Conservation (phyloP, 2,329 filamentous ascomycete genomes). For the Aulographum hederae region DNA sequence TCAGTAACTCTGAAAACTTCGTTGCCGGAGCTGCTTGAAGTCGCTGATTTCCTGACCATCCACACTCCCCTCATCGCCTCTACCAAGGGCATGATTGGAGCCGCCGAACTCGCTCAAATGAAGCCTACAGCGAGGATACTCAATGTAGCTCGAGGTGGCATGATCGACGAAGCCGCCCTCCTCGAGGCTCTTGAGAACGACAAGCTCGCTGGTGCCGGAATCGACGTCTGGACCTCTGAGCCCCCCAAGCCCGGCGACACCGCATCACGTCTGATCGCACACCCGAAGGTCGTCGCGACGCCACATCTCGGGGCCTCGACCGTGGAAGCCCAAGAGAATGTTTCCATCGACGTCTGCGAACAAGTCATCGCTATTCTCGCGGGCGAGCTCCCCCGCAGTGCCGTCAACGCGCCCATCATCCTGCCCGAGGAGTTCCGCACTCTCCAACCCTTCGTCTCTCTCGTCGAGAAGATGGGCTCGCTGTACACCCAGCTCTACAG, state of each 20-base stretch:
- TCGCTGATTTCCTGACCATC: conserved; percentile 60
- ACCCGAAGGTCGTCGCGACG: conserved; percentile 57
- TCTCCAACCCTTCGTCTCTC: conserved; percentile 55
- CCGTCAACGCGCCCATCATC: conserved; percentile 69
- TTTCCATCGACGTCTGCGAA: conserved; percentile 65
- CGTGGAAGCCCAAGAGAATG: conserved; percentile 68
- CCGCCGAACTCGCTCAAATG: conserved; percentile 49
- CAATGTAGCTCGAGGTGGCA: conserved; percentile 64
- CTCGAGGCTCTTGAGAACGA: conserved; percentile 51
- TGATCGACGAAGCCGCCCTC: conserved; percentile 60
- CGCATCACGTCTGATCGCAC: conserved; percentile 44
- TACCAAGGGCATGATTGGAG: conserved; percentile 55
- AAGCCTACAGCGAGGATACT: conserved; percentile 55
- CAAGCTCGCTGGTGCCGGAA: conserved; percentile 56
- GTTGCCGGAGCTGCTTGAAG: conserved; percentile 42
- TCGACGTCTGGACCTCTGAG: conserved; percentile 66
- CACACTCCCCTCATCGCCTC: conserved; percentile 66
- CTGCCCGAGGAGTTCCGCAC: conserved; percentile 64
- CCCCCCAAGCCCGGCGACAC: conserved; percentile 42
- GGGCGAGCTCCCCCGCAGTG: conserved; percentile 55
- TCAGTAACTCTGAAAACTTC: conserved; percentile 44
- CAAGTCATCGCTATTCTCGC: conserved; percentile 58
- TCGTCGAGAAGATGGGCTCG: conserved; percentile 63
- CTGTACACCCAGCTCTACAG: conserved; percentile 63
- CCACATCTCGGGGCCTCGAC: conserved; percentile 69